Evolutionary conservation across 148 eudicot species (phyloP), one percentile per base, ranked within the genome.

Genomic region (Simmondsia chinensis): DNA sequence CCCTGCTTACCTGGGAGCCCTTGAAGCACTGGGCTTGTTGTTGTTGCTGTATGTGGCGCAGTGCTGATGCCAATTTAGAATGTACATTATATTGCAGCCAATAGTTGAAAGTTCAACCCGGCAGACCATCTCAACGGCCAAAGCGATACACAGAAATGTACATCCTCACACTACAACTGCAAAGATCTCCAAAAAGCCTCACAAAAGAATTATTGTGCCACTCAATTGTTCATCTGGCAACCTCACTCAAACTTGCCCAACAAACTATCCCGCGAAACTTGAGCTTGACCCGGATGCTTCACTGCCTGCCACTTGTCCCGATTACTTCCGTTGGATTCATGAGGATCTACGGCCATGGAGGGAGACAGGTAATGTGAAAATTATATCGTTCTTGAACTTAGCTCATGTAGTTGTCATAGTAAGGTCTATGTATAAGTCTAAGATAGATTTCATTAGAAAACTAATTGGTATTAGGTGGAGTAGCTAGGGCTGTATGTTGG

Each of bases 311-410:
- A 32, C 57, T 8, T 87, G 96, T 48, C 96, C 96, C 0, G 84
- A 76, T 2, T 72, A 79, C 65, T 87, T 82, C 51, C 77, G 72
- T 14, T 87, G 93, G 93, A 87, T 87, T 50, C 57, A 82, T 44
- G 96, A 87, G 59, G 96, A 87, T 55, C 65, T 87, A 33, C 28
- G 40, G 51, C 93, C 96, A 28, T 87, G 96, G 96, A 56, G 26
- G 30, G 62, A 66, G 35, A 69, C 72, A 0, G n/a, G n/a, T n/a
- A n/a, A n/a, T n/a, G n/a, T n/a, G n/a, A n/a, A n/a, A n/a, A n/a
- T n/a, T n/a, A n/a, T n/a, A n/a, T n/a, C n/a, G n/a, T n/a, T n/a
- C n/a, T n/a, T n/a, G n/a, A n/a, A n/a, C n/a, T n/a, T n/a, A n/a
- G n/a, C n/a, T n/a, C n/a, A n/a, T n/a, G n/a, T n/a, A n/a, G n/a